Evolutionary conservation across 2,329 filamentous ascomycete genomes (phyloP), one percentile per base, ranked within the genome.

Genomic region (Myrmaecium sp.): DNA sequence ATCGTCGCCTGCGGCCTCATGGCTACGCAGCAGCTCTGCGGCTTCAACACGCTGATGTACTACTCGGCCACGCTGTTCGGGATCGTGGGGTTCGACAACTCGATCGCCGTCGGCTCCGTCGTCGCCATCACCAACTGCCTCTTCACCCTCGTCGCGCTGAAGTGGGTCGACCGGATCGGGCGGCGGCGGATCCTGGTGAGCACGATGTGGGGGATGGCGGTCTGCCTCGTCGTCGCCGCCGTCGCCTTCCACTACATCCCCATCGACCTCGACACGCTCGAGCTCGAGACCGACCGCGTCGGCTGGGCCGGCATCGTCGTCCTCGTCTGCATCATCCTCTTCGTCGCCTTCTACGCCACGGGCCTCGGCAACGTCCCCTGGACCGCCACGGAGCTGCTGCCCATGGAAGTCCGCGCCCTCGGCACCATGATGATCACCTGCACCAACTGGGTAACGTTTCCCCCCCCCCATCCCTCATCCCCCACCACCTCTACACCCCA

Each of bases 31-130:
- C 49, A 55, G 21, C 47, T 55, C 40, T 51, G 49, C 27, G 51
- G 52, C 26, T 54, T 54, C 40, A 92, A 93, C 54, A 83, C 78
- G 7, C 60, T 93, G 16, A 92, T 92, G 81, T 92, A 92, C 52
- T 92, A 51, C 31, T 41, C 38, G 5, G 41, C 43, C 2, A 52
- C 47, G 0, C 40, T 54, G 6, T 54, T 54, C 36, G 48, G 45
- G 17, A 62, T 82, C 17, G 64, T 92, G 1, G 76, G 76, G 1
- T 92, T 92, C 46, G 62, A 65, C 21, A 76, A 71, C 29, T 81
- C 82, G 4, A 89, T 80, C 0, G 63, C 86, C 26, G 82, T 78
- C 1, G 80, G 80, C 1, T 64, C 91, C 32, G 74, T 72, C 3
- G 76, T 93, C 9, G 82, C 82, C 0, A 62, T 75, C 30, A 89